Evolutionary conservation across 306 rosid species (phyloP).

Genomic region (Cucurbita maxima): DNA sequence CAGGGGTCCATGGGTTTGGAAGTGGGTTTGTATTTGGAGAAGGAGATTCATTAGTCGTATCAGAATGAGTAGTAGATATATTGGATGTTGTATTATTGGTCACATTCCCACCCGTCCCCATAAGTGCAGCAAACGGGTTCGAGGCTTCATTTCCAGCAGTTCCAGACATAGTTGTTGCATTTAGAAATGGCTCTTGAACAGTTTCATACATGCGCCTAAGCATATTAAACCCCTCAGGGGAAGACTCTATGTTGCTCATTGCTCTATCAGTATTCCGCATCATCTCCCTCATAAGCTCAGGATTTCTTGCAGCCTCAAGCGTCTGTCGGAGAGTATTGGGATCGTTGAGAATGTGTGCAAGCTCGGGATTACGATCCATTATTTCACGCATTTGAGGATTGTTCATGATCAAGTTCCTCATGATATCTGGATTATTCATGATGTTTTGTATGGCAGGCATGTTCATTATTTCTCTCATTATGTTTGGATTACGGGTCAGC

Average conservation of each 20-base stretch:
- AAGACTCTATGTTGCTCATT: conserved; percentile 82
- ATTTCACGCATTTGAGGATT: conserved; percentile 86
- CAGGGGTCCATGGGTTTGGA: conserved; percentile 74
- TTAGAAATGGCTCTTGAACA: conserved; percentile 80
- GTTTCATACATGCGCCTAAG: conserved; percentile 90
- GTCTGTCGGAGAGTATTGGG: conserved; percentile 75
- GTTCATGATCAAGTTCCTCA: conserved; percentile 63
- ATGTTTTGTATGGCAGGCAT: conserved; percentile 61
- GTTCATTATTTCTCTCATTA: conserved; percentile 66
- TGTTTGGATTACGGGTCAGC: conserved; percentile 44
- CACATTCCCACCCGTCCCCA: conserved; percentile 39
- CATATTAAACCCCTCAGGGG: conserved; percentile 90
- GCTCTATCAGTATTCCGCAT: conserved; percentile 90
- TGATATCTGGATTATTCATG: conserved; percentile 52
- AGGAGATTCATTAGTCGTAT: conserved; percentile 37
- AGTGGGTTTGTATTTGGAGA: conserved; percentile 84
- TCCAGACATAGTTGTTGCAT: conserved; percentile 82
- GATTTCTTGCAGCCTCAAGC: conserved; percentile 80
- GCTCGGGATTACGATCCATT: conserved; percentile 74
- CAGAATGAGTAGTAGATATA: conserved; percentile 41
- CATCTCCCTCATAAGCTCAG: conserved; percentile 94
- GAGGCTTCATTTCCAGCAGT: conserved; percentile 36
- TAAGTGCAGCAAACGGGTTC: conserved; percentile 34
- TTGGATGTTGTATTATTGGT: conserved; percentile 35
- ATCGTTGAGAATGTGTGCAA: conserved; percentile 74